These are phyloP conservation scores for Chaetomiaceae sp. DNA, from an alignment of 2,329 filamentous ascomycete genomes.

Conservation along the genomic window DNA sequence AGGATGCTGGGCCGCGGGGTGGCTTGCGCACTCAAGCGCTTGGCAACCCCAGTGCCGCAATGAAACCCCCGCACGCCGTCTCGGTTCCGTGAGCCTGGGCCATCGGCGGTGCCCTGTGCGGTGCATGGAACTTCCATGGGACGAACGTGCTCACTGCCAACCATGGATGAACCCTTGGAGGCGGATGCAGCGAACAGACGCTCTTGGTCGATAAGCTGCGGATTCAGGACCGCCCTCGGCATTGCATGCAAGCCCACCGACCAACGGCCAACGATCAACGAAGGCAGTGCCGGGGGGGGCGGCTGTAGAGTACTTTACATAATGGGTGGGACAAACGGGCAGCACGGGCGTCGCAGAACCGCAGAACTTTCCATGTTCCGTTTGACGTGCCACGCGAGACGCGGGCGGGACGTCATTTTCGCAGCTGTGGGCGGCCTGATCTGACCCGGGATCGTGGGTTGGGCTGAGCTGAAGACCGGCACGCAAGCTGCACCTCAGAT, in stretches of 20 bases:
- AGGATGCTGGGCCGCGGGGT: conserved; percentile 3
- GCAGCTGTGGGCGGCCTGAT: conserved; percentile 4
- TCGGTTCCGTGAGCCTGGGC: conserved; percentile 9
- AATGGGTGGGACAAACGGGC: too few relatives aligned
- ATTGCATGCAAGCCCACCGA: too few relatives aligned
- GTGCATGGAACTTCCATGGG: background rate
- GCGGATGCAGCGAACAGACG: too few relatives aligned
- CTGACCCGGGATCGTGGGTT: conserved; percentile 22
- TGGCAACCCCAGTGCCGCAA: too few relatives aligned
- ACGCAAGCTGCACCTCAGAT: conserved; percentile 3
- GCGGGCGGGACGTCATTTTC: background rate
- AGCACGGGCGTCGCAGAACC: too few relatives aligned
- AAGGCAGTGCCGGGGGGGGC: too few relatives aligned
- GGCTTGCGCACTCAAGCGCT: too few relatives aligned
- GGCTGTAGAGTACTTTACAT: too few relatives aligned
- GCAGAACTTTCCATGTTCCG: background rate
- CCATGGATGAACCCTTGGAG: background rate
- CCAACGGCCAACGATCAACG: too few relatives aligned
- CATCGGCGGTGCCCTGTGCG: background rate
- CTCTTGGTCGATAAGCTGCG: too few relatives aligned
- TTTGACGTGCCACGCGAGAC: background rate
- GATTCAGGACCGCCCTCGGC: too few relatives aligned
- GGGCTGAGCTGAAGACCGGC: conserved; percentile 14
- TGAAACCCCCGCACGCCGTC: conserved; percentile 2
- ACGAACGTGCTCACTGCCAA: background rate